A percentile compares a stretch with the other conserved stretches of the same genome.
Evolutionary conservation across 2,329 filamentous ascomycete species (phyloP).

Genomic region (Orbilia brochopaga): DNA sequence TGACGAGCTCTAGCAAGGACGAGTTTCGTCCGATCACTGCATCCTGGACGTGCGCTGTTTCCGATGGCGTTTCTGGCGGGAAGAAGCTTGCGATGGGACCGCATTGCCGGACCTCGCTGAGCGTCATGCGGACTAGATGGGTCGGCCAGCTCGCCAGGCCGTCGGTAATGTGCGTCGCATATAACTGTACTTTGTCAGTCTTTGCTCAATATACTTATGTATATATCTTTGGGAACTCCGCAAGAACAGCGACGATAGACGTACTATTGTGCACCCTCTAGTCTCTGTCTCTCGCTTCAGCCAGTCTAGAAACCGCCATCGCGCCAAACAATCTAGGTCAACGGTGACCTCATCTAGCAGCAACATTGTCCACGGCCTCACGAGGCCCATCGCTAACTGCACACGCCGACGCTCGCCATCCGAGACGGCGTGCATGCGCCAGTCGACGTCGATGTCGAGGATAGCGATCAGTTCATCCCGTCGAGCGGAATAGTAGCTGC

Average conservation of each 20-base stretch:
- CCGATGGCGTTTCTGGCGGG: constrained; percentile 59
- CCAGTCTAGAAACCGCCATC: constrained; percentile 84
- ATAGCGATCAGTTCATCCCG: constrained; percentile 86
- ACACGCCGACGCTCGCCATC: constrained; percentile 88
- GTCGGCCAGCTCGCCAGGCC: constrained; percentile 94
- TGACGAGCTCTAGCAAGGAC: constrained; percentile 69
- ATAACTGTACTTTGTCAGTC: constrained; percentile 61
- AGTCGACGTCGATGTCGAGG: constrained; percentile 86
- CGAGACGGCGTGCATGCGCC: constrained; percentile 95
- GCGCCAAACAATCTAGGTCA: constrained; percentile 84
- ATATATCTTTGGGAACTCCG: background rate
- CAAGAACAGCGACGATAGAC: background rate
- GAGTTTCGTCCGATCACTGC: constrained; percentile 51
- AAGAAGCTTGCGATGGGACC: constrained; percentile 73
- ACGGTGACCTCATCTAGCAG: constrained; percentile 90
- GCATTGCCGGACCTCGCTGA: constrained; percentile 87
- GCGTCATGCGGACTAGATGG: constrained; percentile 92
- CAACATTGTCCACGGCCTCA: constrained; percentile 88
- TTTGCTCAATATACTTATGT: background rate
- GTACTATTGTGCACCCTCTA: constrained; percentile 76
- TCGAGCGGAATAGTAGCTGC: constrained; percentile 78
- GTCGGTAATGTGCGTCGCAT: constrained; percentile 96
- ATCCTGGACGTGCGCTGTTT: constrained; percentile 34
- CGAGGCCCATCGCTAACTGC: constrained; percentile 92
- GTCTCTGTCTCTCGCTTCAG: constrained; percentile 83